A percentile compares a stretch with the other conserved stretches of the same genome.
These are phyloP conservation scores for Coniferiporia sulphurascens DNA, from an alignment of 1,284 basidiomycete species.

Conservation along the genomic window DNA sequence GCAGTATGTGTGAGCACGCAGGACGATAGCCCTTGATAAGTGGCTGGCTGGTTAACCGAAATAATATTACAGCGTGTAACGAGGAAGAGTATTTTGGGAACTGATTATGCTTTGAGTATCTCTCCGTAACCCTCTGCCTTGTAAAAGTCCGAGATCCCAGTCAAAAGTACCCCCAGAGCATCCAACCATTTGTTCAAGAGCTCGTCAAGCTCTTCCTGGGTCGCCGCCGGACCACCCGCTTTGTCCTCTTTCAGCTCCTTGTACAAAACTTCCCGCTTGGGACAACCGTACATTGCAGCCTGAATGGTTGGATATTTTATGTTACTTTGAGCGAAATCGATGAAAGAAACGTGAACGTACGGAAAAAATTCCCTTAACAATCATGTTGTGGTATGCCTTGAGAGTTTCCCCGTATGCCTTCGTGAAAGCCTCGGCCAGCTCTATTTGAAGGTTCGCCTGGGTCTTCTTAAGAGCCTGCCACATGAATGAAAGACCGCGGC, in stretches of 20 bases:
- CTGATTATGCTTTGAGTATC: background rate
- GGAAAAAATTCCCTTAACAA: slow-evolving; percentile 81
- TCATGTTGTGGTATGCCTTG: slow-evolving; percentile 84
- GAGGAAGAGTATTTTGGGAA: background rate
- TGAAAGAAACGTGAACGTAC: slow-evolving; percentile 47
- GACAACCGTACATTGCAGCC: slow-evolving; percentile 63
- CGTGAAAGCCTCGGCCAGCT: slow-evolving; percentile 76
- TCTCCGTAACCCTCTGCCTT: slow-evolving; percentile 9
- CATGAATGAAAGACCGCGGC: slow-evolving; percentile 89
- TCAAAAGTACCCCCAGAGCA: slow-evolving; percentile 9
- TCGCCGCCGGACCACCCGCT: slow-evolving; percentile 2
- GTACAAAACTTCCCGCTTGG: slow-evolving; percentile 55
- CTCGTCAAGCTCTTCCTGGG: slow-evolving; percentile 10
- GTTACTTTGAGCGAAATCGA: background rate
- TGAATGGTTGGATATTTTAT: slow-evolving; percentile 19
- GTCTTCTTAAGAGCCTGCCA: slow-evolving; percentile 76
- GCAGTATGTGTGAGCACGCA: background rate
- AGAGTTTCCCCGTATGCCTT: slow-evolving; percentile 82
- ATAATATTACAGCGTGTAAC: background rate
- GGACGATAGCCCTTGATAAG: background rate
- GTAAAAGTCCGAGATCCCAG: slow-evolving; percentile 12
- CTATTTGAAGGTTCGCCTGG: slow-evolving; percentile 63
- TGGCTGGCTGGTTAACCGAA: background rate
- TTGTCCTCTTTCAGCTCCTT: slow-evolving; percentile 38
- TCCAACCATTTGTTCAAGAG: slow-evolving; percentile 13